Evolutionary conservation across 148 eudicot genomes (phyloP).

Genomic region (Camellia sinensis): DNA sequence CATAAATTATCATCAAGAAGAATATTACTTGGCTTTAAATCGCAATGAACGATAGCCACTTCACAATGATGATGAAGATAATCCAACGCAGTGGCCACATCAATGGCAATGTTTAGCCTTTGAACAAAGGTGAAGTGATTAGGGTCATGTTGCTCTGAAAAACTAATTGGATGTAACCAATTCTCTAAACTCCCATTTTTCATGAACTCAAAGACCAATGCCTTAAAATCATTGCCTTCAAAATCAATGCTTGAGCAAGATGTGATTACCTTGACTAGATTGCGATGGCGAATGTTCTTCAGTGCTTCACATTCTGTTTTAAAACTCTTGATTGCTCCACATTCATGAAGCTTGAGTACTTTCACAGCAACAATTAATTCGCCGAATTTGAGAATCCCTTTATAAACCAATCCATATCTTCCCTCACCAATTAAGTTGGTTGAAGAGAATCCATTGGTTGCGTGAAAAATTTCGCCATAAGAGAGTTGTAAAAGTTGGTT

Average conservation of each 20-base stretch:
- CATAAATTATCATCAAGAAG: slow-evolving; percentile 16
- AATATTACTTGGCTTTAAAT: slow-evolving; percentile 9
- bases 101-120: slow-evolving; percentile 21
- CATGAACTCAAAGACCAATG: slow-evolving; percentile 21
- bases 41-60: background rate
- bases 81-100: slow-evolving; percentile 17
- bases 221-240: slow-evolving; percentile 11
- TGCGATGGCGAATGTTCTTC: slow-evolving; percentile 19
- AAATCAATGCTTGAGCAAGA: slow-evolving; percentile 15
- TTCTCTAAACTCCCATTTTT: slow-evolving; percentile 22
- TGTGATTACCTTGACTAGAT: slow-evolving; percentile 22
- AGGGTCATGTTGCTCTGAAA: background rate
- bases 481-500: background rate
- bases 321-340: slow-evolving; percentile 19
- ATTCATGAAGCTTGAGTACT: slow-evolving; percentile 17
- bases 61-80: slow-evolving; percentile 20
- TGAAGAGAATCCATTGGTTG: slow-evolving; percentile 22
- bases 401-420: slow-evolving; percentile 20
- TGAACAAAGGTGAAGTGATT: background rate
- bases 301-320: slow-evolving; percentile 20
- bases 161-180: slow-evolving; percentile 7
- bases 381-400: background rate
- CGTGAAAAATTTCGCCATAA: slow-evolving; percentile 11
- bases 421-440: slow-evolving; percentile 17
- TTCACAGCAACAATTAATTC: slow-evolving; percentile 17